Evolutionary conservation across 2,329 filamentous ascomycete genomes (phyloP).

Genomic region (Calonectria leucothoes): DNA sequence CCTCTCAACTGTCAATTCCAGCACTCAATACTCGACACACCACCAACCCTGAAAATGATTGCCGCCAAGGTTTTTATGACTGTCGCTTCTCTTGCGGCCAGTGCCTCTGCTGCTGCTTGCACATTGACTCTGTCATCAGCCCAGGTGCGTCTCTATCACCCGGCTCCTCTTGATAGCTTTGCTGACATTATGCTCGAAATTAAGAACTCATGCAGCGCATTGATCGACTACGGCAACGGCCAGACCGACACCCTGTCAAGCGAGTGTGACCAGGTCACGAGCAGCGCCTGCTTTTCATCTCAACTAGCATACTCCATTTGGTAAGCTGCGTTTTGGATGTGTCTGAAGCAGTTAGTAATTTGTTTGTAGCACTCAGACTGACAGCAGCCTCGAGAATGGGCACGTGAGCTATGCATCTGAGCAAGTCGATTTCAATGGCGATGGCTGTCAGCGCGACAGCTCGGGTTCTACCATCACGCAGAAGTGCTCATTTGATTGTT

Average conservation of each 20-base stretch:
- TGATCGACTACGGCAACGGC: background rate
- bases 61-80: background rate
- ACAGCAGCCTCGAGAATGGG: background rate
- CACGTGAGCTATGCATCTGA: background rate
- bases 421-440: background rate
- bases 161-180: too few species aligned
- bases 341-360: background rate
- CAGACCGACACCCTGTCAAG: background rate
- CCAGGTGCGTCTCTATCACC: background rate
- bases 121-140: background rate
- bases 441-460: background rate
- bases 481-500: background rate
- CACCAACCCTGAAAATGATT: background rate
- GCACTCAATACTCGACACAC: too few species aligned
- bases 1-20: background rate
- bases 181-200: background rate
- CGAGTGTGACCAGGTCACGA: background rate
- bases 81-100: background rate
- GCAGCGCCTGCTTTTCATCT: background rate
- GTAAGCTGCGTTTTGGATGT: background rate
- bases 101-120: background rate
- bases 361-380: background rate
- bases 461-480: background rate
- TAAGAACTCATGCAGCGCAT: background rate
- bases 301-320: background rate